These are phyloP conservation scores for Acanthamoeba sp. DNA, from an alignment of 208 protist genomes.

Conservation along the genomic window DNA sequence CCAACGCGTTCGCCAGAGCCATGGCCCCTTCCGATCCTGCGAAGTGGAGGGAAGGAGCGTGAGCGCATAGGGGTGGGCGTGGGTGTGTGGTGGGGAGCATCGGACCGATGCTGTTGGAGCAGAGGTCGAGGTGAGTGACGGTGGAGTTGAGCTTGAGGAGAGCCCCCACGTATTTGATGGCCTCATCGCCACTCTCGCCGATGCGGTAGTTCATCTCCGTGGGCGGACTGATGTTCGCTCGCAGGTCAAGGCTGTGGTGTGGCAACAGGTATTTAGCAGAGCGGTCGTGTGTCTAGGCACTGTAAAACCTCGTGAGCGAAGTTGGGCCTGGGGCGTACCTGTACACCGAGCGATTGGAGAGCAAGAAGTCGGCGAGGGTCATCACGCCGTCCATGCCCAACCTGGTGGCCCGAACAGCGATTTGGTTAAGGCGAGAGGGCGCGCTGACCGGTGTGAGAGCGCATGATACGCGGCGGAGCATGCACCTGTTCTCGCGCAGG, in stretches of 20 bases:
- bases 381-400: conserved; percentile 64
- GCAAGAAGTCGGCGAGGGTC: conserved; percentile 41
- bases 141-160: conserved; percentile 44
- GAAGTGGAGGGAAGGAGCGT: too few species aligned
- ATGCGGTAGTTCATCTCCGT: conserved; percentile 56
- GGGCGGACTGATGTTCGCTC: not conserved
- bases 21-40: conserved; percentile 11
- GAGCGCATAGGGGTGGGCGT: too few species aligned
- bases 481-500: conserved; percentile 6
- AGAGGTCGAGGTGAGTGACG: conserved; percentile 49
- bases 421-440: not conserved
- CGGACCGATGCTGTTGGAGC: conserved; percentile 37
- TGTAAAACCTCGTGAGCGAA: not conserved
- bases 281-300: not conserved
- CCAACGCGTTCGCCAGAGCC: not conserved
- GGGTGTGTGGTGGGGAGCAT: too few species aligned
- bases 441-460: not conserved
- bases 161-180: conserved; percentile 22
- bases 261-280: too few species aligned
- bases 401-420: not conserved
- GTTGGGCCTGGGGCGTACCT: not conserved
- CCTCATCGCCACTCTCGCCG: conserved; percentile 60
- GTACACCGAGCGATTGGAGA: conserved; percentile 37
- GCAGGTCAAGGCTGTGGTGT: conserved; percentile 42
- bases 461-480: not conserved